Conservation (phyloP, 2,329 filamentous ascomycete genomes). For the Paradendryphiella salina region DNA sequence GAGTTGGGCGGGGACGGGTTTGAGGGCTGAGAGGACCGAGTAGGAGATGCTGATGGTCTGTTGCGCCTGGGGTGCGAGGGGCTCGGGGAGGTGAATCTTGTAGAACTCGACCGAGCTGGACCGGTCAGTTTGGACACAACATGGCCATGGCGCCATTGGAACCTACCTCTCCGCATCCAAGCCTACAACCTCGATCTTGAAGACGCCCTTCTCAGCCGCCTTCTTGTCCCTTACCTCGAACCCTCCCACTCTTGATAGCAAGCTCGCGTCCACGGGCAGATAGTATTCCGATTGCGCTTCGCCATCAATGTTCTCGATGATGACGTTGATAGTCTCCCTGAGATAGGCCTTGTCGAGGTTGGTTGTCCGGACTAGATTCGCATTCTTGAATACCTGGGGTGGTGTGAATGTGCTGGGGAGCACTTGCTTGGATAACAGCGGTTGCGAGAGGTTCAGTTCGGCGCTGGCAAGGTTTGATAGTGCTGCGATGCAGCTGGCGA, state of each 20-base stretch:
- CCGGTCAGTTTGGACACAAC: slow-evolving; percentile 2
- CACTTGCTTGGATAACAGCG: slow-evolving; percentile 57
- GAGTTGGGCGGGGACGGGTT: slow-evolving; percentile 78
- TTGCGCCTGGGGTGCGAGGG: slow-evolving; percentile 75
- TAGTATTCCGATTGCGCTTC: slow-evolving; percentile 87
- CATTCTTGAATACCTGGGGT: slow-evolving; percentile 89
- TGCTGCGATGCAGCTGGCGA: slow-evolving; percentile 55
- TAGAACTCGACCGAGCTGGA: slow-evolving; percentile 68
- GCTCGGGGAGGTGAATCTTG: slow-evolving; percentile 74
- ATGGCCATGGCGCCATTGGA: neutral
- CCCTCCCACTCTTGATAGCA: slow-evolving; percentile 77
- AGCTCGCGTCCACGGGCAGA: slow-evolving; percentile 76
- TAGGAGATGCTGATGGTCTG: slow-evolving; percentile 88
- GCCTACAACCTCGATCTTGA: slow-evolving; percentile 69
- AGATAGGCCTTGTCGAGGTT: slow-evolving; percentile 92
- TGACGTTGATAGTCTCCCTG: slow-evolving; percentile 89
- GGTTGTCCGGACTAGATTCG: slow-evolving; percentile 84
- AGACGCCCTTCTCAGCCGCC: slow-evolving; percentile 66
- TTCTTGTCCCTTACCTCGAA: slow-evolving; percentile 95
- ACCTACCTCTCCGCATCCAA: slow-evolving; percentile 58
- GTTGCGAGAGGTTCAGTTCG: slow-evolving; percentile 63
- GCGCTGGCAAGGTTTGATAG: slow-evolving; percentile 63
- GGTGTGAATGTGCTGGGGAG: slow-evolving; percentile 69
- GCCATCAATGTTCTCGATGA: slow-evolving; percentile 83
- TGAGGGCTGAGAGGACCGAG: slow-evolving; percentile 76